These are phyloP conservation scores for Barbatosphaeria neglecta DNA, from an alignment of 495 filamentous ascomycete genomes.

Conservation along the genomic window DNA sequence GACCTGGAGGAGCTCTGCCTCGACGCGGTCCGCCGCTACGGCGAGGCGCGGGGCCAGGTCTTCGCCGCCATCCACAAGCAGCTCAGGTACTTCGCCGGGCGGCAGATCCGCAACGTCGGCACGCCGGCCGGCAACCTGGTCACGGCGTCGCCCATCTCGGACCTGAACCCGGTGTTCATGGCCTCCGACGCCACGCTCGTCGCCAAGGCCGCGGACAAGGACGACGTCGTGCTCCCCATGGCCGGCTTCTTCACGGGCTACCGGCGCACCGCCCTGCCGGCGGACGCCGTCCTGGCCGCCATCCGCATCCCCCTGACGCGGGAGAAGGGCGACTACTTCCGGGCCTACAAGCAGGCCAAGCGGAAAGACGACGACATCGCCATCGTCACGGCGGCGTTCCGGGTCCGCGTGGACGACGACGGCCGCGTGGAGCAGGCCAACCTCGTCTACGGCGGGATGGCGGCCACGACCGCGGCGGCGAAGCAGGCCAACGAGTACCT, in stretches of 20 bases:
- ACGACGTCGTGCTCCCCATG: conserved; percentile 83
- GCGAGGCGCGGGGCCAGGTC: conserved; percentile 54
- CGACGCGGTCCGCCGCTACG: conserved; percentile 73
- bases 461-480: conserved; percentile 71
- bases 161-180: conserved; percentile 90
- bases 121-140: conserved; percentile 92
- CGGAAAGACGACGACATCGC: conserved; percentile 96
- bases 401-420: conserved; percentile 51
- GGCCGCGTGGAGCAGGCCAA: conserved; percentile 58
- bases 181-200: conserved; percentile 72
- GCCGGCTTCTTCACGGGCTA: conserved; percentile 87
- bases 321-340: conserved; percentile 57
- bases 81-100: conserved; percentile 82
- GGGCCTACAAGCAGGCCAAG: conserved; percentile 90
- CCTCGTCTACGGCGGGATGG: conserved; percentile 86
- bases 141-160: conserved; percentile 91
- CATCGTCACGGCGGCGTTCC: conserved; percentile 78
- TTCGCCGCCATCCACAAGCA: conserved; percentile 68
- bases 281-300: conserved; percentile 72
- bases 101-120: conserved; percentile 93
- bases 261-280: conserved; percentile 67
- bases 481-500: conserved; percentile 62
- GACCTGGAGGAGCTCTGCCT: conserved; percentile 65
- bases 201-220: conserved; percentile 58
- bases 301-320: conserved; percentile 70